Evolutionary conservation across 441 rosid species (phyloP), one percentile per base, ranked within the genome.

Genomic region (Theobroma grandiflorum): DNA sequence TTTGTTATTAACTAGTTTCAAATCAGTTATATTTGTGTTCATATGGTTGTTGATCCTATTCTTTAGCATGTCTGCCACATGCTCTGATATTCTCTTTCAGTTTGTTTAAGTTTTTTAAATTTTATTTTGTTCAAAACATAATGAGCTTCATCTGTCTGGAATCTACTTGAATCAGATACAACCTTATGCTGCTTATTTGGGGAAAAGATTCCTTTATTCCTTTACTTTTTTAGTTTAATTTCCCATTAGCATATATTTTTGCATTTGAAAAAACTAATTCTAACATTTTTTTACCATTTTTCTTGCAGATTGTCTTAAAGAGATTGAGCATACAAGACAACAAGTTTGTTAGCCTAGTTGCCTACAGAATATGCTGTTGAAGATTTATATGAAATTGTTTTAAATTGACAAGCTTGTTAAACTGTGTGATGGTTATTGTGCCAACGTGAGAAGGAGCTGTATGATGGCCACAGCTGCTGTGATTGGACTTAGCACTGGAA

Each of bases 401-500:
- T 84, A 52, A 38, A 81, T 83, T 49, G 22, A 62, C n/a, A 59
- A 80, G 77, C 73, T 79, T 79, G 71, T 82, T 80, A 26, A 86
- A 6, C 18, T 62, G 78, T 78, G 75, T 85, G 76, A 78, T 89
- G 88, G 62, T 88, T 35, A 45, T 81, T 79, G 68, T 61, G 62
- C 35, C 59, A 77, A 52, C 49, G 12, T 40, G 72, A 82, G 82
- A 78, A 20, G 77, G 81, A 84, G 81, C 82, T 75, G 16, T 80
- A 88, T 86, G 93, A 96, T 93, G 99, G 92, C 95, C 79, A 89
- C 93, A 12, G 83, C 98, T 79, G 94, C 98, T 79, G 93, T 93
- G 52, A 82, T 94, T 52, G 98, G 99, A 78, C 91, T 96, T 81
- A 89, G 88, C 31, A 37, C 94, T 4, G 98, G 96, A 45, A 92